Conservation (phyloP, 2,329 filamentous ascomycete genomes). For the Pyrenochaeta sp. region DNA sequence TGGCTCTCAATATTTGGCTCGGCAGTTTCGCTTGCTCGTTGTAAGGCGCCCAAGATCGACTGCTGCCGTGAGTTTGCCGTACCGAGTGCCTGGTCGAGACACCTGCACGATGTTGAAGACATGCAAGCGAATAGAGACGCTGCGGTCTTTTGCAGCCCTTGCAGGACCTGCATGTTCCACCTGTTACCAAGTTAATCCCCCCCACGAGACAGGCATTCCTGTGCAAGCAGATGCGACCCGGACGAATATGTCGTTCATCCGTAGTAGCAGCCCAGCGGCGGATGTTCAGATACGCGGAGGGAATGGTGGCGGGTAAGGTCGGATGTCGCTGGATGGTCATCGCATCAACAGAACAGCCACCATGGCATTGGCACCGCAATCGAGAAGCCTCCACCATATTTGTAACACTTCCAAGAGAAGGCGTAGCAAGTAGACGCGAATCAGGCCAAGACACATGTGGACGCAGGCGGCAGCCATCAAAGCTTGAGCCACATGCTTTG, state of each 20-base stretch:
- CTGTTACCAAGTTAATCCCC: background rate
- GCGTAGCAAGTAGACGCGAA: background rate
- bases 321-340: too few relatives aligned
- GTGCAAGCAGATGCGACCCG: constrained; percentile 1
- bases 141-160: constrained; percentile 5
- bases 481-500: constrained; percentile 1
- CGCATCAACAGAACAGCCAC: too few relatives aligned
- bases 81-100: constrained; percentile 25
- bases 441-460: background rate
- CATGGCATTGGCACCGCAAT: background rate
- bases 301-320: too few relatives aligned
- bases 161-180: constrained; percentile 11
- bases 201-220: constrained; percentile 16
- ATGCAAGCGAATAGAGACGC: constrained; percentile 6
- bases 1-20: constrained; percentile 9
- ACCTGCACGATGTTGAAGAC: constrained; percentile 17
- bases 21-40: constrained; percentile 17
- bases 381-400: too few relatives aligned
- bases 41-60: constrained; percentile 15
- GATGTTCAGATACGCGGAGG: too few relatives aligned
- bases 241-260: constrained; percentile 16
- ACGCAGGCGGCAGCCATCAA: background rate
- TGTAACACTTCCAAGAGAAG: background rate
- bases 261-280: constrained; percentile 1
- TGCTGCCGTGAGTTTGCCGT: background rate